Evolutionary conservation across 768 basidiomycete species (phyloP).

Genomic region (Trametopsis cervina): DNA sequence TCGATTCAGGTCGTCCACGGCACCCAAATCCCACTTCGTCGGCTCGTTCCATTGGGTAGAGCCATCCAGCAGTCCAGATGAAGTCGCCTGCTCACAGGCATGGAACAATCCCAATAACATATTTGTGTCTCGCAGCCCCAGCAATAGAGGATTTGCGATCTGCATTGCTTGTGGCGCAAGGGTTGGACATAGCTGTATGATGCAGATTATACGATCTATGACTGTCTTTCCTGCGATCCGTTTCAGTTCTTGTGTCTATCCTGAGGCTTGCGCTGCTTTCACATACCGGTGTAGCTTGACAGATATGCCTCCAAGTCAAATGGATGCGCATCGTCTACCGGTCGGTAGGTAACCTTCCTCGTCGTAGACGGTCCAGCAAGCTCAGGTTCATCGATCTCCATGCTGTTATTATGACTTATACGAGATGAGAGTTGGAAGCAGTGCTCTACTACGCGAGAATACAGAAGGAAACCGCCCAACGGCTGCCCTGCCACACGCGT

Average conservation of each 20-base stretch:
- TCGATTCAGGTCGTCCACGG: constrained; percentile 63
- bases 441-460: no score
- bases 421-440: no score
- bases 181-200: constrained; percentile 56
- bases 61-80: constrained; percentile 24
- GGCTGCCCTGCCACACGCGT: no score
- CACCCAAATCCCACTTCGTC: constrained; percentile 52
- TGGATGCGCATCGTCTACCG: constrained; percentile 72
- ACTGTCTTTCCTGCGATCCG: constrained; percentile 54
- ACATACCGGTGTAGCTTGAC: constrained; percentile 65
- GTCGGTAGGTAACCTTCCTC: neutral
- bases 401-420: no score
- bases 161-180: constrained; percentile 70
- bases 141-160: constrained; percentile 56
- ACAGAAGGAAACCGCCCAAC: no score
- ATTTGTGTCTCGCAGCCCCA: constrained; percentile 61
- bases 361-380: neutral
- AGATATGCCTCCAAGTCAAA: constrained; percentile 84
- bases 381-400: neutral
- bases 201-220: constrained; percentile 66
- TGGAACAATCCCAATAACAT: constrained; percentile 44
- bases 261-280: constrained; percentile 4
- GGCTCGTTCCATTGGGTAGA: constrained; percentile 37
- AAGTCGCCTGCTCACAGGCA: constrained; percentile 45
- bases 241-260: constrained; percentile 1